Evolutionary conservation across 176 grass and related monocot species (phyloP).

Genomic region (Pontederia paniculata): DNA sequence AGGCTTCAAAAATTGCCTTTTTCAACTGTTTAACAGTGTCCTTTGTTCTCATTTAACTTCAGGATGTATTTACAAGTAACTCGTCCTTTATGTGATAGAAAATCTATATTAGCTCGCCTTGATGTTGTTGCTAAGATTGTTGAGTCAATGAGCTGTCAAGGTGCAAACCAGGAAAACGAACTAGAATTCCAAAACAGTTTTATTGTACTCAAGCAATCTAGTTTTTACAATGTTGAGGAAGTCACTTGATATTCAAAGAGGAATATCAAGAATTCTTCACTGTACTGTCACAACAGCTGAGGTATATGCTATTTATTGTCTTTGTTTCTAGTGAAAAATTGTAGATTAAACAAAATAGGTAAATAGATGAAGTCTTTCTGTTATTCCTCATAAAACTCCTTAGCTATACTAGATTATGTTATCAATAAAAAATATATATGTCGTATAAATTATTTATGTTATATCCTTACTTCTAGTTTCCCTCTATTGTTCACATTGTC

Average conservation of each 20-base stretch:
- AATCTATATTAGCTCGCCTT: conserved; percentile 72
- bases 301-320: conserved; percentile 25
- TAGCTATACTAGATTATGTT: no score
- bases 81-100: conserved; percentile 65
- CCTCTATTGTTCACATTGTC: no score
- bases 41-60: conserved; percentile 18
- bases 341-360: background rate
- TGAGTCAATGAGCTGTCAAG: conserved; percentile 51
- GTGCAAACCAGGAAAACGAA: conserved; percentile 25
- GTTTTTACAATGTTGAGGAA: conserved; percentile 62
- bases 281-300: conserved; percentile 60
- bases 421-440: no score
- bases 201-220: conserved; percentile 26
- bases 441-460: no score
- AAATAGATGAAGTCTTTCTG: no score
- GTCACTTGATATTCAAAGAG: conserved; percentile 79
- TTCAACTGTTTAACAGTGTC: background rate
- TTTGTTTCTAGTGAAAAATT: conserved; percentile 10
- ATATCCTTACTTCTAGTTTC: no score
- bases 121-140: conserved; percentile 77
- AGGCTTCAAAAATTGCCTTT: no score
- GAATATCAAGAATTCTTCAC: conserved; percentile 89
- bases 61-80: conserved; percentile 47
- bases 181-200: conserved; percentile 13
- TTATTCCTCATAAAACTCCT: no score